Evolutionary conservation across 495 filamentous ascomycete genomes (phyloP).

Genomic region (Tuber aestivum): DNA sequence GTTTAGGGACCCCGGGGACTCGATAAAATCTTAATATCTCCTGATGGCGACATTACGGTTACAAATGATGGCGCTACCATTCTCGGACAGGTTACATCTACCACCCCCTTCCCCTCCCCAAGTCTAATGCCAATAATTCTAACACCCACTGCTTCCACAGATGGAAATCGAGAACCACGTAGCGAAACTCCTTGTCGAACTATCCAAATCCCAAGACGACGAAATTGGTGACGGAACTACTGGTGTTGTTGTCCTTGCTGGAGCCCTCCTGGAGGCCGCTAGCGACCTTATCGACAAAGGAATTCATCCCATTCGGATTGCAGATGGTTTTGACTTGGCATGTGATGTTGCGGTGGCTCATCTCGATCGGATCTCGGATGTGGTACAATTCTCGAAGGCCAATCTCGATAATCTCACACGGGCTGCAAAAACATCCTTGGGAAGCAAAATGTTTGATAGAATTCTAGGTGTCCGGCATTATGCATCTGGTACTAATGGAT

Average conservation of each 20-base stretch:
- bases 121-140: constrained; percentile 30
- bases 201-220: constrained; percentile 98
- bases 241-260: constrained; percentile 92
- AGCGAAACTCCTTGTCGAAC: constrained; percentile 89
- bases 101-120: neutral
- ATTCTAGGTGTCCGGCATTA: neutral
- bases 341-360: constrained; percentile 93
- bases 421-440: constrained; percentile 92
- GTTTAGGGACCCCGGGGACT: constrained; percentile 80
- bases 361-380: constrained; percentile 87
- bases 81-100: constrained; percentile 60
- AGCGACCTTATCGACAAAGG: constrained; percentile 98
- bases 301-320: constrained; percentile 96
- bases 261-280: constrained; percentile 93
- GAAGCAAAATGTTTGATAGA: constrained; percentile 75
- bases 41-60: constrained; percentile 97
- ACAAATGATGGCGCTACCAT: constrained; percentile 99
- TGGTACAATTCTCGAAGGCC: constrained; percentile 72
- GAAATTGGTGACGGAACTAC: constrained; percentile 99
- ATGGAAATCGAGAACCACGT: constrained; percentile 99
- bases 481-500: constrained; percentile 36
- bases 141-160: constrained; percentile 33
- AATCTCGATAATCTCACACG: constrained; percentile 77
- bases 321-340: constrained; percentile 93
- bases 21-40: constrained; percentile 98